A percentile compares a stretch with the other conserved stretches of the same genome.
phyloP scores from a whole-genome alignment of 148 eudicot genomes.

The Camellia sinensis region DNA sequence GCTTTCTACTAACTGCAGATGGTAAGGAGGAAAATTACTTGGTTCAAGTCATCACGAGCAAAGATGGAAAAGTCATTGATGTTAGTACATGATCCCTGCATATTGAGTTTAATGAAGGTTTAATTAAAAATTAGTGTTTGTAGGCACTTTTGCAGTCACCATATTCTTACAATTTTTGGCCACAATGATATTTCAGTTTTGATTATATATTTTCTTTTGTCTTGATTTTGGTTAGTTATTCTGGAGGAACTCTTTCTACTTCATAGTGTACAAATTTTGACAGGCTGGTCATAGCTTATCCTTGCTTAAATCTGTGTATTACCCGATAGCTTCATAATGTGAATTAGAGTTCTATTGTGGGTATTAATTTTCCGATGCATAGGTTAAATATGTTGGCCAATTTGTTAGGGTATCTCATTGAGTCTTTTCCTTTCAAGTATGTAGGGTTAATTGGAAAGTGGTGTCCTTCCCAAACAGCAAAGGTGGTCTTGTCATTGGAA shows the following conservation, averaged over 20 bases:
- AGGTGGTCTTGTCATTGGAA: no score
- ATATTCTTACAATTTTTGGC: not conserved
- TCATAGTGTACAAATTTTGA: not conserved
- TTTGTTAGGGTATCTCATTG: no score
- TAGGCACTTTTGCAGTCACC: not conserved
- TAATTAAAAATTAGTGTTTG: not conserved
- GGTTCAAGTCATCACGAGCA: conserved; percentile 68
- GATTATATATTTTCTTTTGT: not conserved
- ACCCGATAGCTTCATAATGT: no score
- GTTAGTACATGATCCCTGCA: conserved; percentile 42
- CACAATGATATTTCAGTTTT: not conserved
- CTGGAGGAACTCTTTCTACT: not conserved
- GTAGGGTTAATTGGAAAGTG: no score
- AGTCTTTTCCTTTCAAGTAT: no score
- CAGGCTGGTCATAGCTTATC: not conserved
- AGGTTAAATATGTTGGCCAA: no score
- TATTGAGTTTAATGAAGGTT: not conserved
- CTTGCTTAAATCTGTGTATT: not conserved
- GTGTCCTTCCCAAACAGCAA: no score
- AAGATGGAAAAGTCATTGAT: conserved; percentile 46
- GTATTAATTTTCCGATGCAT: no score
- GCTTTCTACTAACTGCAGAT: conserved; percentile 51
- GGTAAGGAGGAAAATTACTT: conserved; percentile 68
- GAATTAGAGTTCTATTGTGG: no score
- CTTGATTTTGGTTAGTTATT: not conserved